Evolutionary conservation across 2,329 filamentous ascomycete species (phyloP).

Genomic region (Didymella sp.): DNA sequence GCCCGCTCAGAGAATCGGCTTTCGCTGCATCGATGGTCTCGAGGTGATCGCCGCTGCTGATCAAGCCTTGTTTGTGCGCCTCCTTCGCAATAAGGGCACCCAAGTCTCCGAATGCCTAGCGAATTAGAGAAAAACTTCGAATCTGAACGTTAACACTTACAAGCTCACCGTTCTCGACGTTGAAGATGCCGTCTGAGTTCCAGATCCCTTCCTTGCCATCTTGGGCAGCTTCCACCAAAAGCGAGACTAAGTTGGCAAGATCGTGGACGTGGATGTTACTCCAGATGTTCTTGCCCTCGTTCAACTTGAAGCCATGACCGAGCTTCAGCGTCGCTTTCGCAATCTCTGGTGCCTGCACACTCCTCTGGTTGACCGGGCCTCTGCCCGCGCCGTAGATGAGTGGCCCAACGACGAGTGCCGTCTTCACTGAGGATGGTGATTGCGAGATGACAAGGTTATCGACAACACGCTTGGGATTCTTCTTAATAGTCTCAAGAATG

Average conservation of each 20-base stretch:
- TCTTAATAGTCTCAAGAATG: constrained; percentile 13
- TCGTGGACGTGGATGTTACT: constrained; percentile 64
- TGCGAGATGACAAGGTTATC: constrained; percentile 26
- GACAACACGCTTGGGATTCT: constrained; percentile 23
- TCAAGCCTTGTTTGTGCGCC: constrained; percentile 24
- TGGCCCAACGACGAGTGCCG: constrained; percentile 64
- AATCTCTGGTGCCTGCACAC: constrained; percentile 64
- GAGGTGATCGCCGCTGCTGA: constrained; percentile 11
- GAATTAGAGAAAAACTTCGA: background rate
- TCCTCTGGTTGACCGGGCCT: constrained; percentile 59
- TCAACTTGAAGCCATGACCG: constrained; percentile 59
- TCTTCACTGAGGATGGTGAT: constrained; percentile 18
- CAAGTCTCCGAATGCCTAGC: constrained; percentile 24
- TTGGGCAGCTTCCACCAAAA: constrained; percentile 60
- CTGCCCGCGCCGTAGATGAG: constrained; percentile 66
- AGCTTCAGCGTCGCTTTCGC: constrained; percentile 56
- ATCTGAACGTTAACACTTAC: background rate
- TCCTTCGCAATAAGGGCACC: constrained; percentile 19
- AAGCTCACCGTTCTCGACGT: constrained; percentile 62
- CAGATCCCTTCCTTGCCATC: constrained; percentile 50
- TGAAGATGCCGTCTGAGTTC: constrained; percentile 67
- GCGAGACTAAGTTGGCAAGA: constrained; percentile 59
- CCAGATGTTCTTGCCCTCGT: constrained; percentile 63
- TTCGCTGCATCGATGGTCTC: constrained; percentile 26
- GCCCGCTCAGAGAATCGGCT: constrained; percentile 23